Evolutionary conservation across 305 asterid genomes (phyloP), one percentile per base, ranked within the genome.

Genomic region (Ilex paraguariensis): DNA sequence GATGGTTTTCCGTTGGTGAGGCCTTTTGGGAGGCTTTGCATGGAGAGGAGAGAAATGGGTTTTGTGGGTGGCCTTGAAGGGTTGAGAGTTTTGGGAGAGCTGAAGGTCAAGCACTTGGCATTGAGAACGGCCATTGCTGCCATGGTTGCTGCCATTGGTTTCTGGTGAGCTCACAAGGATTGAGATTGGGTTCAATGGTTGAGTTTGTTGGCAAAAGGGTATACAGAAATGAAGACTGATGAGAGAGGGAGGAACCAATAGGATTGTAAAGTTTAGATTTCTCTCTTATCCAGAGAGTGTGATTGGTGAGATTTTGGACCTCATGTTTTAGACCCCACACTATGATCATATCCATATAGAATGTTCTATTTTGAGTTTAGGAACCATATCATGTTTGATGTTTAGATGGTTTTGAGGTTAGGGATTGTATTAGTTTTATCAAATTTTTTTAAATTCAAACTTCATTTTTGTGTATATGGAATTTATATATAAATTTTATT

Each of bases 111-210:
- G 88, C 75, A 77, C 57, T 82, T 91, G 74, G 87, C 65, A 56
- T 75, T 83, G 65, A 91, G 89, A 30, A 78, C 67, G 7, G 94
- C 85, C 84, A 81, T 83, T 57, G 95, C 77, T 5, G 42, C 84
- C 77, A 85, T 79, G n/a, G 90, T 70, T 45, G 95, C 84, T 59
- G 95, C 95, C 95, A 86, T 84, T 36, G 9, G 42, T 36, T 64
- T 56, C 7, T 52, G 13, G 13, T 10, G 6, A 7, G 14, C 31
- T 17, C n/a, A 14, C 1, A 8, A 14, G 11, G 10, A 52, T 3
- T 0, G 11, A 52, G 56, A 14, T 21, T 13, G 3, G 9, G 42
- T 36, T 36, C 42, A 17, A 7, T 7, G 56, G 4, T 5, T 52
- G 56, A 46, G 52, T 46, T 46, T 46, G 52, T 1, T 10, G 15